Conservation (phyloP, 2,329 filamentous ascomycete species). For the Aspergillus intermedius region DNA sequence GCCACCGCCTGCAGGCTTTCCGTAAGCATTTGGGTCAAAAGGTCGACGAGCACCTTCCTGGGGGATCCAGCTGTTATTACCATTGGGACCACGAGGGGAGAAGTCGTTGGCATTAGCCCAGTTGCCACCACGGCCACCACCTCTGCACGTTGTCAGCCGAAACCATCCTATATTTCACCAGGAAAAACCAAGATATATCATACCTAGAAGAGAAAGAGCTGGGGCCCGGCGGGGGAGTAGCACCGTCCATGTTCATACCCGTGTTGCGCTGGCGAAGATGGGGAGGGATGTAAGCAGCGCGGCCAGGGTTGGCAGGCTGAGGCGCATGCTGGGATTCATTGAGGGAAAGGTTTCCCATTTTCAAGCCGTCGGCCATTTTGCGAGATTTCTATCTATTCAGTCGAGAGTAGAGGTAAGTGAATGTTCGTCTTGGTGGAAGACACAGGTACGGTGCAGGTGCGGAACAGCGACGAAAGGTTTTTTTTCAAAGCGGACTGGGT, state of each 20-base stretch:
- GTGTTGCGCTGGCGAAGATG: conserved; percentile 48
- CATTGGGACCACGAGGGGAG: conserved; percentile 39
- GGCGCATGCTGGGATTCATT: conserved; percentile 58
- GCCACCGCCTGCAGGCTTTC: conserved; percentile 46
- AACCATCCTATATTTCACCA: conserved; percentile 4
- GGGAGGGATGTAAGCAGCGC: conserved; percentile 60
- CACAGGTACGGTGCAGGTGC: neutral
- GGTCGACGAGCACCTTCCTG: conserved; percentile 33
- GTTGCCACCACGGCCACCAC: conserved; percentile 30
- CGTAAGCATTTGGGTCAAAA: conserved; percentile 58
- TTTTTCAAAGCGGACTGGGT: neutral
- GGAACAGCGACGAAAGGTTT: conserved; percentile 8
- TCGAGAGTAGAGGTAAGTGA: conserved; percentile 6
- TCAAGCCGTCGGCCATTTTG: conserved; percentile 37
- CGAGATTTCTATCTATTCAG: conserved; percentile 7
- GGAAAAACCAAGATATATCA: conserved; percentile 7
- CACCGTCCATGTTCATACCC: conserved; percentile 35
- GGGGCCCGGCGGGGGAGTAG: conserved; percentile 25
- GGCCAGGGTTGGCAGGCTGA: conserved; percentile 42
- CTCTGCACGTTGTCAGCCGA: conserved; percentile 14
- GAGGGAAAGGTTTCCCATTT: conserved; percentile 41
- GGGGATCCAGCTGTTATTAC: conserved; percentile 33
- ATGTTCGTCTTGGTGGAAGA: neutral
- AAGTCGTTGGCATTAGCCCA: conserved; percentile 55
- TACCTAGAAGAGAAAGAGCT: conserved; percentile 33